Percentiles rank a stretch among this genome's conserved stretches.
Evolutionary conservation across 176 grass and related monocot species (phyloP).

Genomic region (Aegilops longissima): DNA sequence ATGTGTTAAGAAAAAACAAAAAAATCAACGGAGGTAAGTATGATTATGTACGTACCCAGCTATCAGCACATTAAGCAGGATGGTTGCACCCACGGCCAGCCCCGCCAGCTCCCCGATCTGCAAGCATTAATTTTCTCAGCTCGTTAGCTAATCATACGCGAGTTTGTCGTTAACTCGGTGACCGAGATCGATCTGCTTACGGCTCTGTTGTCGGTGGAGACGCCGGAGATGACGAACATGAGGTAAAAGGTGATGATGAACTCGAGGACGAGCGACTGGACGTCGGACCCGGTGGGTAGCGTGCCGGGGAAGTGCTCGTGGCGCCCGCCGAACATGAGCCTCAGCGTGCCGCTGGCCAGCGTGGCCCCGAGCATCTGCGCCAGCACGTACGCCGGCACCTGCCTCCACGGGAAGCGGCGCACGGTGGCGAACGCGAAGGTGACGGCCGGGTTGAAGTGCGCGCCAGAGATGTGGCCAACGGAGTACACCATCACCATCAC

Average conservation of each 20-base stretch:
- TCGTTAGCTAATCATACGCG: neutral
- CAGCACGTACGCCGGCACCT: conserved; percentile 63
- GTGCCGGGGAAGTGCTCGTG: conserved; percentile 72
- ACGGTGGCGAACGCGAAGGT: conserved; percentile 83
- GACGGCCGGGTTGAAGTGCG: conserved; percentile 96
- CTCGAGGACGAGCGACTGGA: conserved; percentile 71
- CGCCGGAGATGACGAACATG: conserved; percentile 93
- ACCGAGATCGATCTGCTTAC: conserved; percentile 28
- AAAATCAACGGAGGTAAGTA: too few relatives aligned
- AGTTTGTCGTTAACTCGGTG: neutral
- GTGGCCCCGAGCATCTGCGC: conserved; percentile 68
- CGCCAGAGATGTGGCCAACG: conserved; percentile 91
- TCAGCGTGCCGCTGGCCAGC: conserved; percentile 59
- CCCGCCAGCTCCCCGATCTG: conserved; percentile 80
- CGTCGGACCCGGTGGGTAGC: conserved; percentile 58
- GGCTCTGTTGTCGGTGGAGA: conserved; percentile 81
- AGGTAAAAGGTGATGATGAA: conserved; percentile 89
- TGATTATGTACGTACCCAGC: conserved; percentile 50
- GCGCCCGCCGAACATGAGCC: conserved; percentile 62
- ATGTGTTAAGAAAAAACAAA: neutral
- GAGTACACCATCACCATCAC: conserved; percentile 99
- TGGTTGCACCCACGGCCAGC: conserved; percentile 68
- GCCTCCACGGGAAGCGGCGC: conserved; percentile 79
- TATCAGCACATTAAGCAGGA: conserved; percentile 72
- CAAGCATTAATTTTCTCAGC: neutral